Base-by-base conservation (phyloP, 176 grass and related monocot species). In the Aegilops speltoides region DNA sequence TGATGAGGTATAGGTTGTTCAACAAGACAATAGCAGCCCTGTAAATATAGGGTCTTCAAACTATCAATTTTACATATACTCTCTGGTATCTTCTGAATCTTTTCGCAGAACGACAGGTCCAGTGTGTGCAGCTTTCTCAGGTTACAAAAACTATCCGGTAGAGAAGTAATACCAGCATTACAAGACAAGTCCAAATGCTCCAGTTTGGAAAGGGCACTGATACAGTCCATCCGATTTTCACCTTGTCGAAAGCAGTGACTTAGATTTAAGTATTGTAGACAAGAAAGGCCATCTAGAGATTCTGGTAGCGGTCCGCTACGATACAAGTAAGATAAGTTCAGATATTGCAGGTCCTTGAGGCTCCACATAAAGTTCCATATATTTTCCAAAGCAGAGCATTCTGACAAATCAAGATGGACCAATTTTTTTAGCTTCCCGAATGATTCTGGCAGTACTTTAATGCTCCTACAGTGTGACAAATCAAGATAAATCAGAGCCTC, bases 1-100 rank as follows among this genome's bases (percentile, higher is more conserved):
- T 5, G 25, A 5, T 59, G 56, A 40, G 10, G 13, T 9, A 65
- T 23, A 11, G 59, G 59, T 62, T 62, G 3, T 64, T n/a, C 17
- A 25, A 0, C 0, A 12, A 63, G 60, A 7, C 8, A 0, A 11
- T n/a, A 5, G 16, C 1, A 12, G n/a, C 23, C 15, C 0, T 0
- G 0, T 11, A 41, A 25, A 61, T 45, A 19, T 4, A 79, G 2
- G 16, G 2, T 28, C 15, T 65, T 63, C 13, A 73, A 4, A 65
- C 26, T 54, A 36, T 37, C 22, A 41, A 77, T 77, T 1, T 5
- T 22, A 22, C 2, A 2, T 11, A 68, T 8, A 20, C 15, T 54
- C 56, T 32, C 15, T 19, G 62, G 73, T 26, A 77, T 13, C 20
- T 1, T 34, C 11, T 3, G 0, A 83, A 56, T 22, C 1, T 16